Conservation (phyloP, 140 eudicot species). For the Bidens hawaiensis region DNA sequence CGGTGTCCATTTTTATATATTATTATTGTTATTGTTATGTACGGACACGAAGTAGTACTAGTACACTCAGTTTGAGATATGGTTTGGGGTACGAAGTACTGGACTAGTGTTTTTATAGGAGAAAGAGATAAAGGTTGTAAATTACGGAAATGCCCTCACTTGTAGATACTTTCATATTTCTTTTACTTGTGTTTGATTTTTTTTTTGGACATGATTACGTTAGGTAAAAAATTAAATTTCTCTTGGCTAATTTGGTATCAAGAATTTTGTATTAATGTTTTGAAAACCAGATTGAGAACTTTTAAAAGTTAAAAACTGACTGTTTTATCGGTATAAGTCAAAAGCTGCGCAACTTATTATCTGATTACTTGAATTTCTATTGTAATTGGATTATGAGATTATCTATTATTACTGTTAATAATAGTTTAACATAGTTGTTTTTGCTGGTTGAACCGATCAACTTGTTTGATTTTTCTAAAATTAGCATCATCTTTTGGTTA, state of each 20-base stretch:
- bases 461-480: background rate
- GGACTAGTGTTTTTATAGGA: conserved; percentile 16
- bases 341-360: too few relatives aligned
- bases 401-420: too few relatives aligned
- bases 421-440: too few relatives aligned
- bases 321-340: too few relatives aligned
- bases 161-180: background rate
- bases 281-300: too few relatives aligned
- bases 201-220: background rate
- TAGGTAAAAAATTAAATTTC: background rate
- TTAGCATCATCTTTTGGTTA: background rate
- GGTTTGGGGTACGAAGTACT: background rate
- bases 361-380: too few relatives aligned
- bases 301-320: too few relatives aligned
- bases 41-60: background rate
- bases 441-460: background rate
- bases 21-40: background rate
- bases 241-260: too few relatives aligned
- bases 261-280: too few relatives aligned
- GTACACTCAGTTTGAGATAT: background rate
- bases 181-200: background rate
- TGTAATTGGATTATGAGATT: too few relatives aligned
- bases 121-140: background rate
- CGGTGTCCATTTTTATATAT: conserved; percentile 15
- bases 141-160: conserved; percentile 15